These are phyloP conservation scores for Hydrangea macrophylla DNA, from an alignment of 148 eudicot genomes.

Conservation along the genomic window DNA sequence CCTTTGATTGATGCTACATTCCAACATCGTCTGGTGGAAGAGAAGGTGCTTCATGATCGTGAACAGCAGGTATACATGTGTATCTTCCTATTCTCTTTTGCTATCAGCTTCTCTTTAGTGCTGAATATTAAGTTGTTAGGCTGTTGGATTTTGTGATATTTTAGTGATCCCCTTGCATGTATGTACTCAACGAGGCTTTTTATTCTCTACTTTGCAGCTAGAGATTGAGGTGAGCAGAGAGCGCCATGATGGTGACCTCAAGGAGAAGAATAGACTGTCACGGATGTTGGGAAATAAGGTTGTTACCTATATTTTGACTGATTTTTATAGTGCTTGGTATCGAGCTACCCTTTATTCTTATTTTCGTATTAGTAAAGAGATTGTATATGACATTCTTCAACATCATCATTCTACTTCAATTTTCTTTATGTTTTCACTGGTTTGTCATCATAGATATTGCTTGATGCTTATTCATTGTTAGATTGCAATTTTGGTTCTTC, in stretches of 20 bases:
- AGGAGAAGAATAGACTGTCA: conserved; percentile 65
- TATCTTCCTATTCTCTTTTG: too few species aligned
- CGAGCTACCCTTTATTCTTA: neutral
- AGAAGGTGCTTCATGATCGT: conserved; percentile 64
- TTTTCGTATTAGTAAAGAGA: neutral
- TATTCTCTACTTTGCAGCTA: conserved; percentile 31
- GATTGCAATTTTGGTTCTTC: neutral
- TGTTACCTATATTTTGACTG: neutral
- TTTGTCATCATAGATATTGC: neutral
- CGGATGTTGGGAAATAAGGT: conserved; percentile 68
- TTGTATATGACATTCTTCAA: neutral
- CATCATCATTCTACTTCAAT: neutral
- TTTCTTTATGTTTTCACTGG: too few species aligned
- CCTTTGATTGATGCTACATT: conserved; percentile 82
- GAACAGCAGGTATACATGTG: conserved; percentile 88
- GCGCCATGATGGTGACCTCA: conserved; percentile 68
- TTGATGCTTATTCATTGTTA: neutral
- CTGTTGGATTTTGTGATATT: neutral
- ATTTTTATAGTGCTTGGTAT: neutral
- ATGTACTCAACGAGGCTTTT: neutral
- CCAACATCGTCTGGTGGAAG: conserved; percentile 71
- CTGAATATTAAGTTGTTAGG: neutral
- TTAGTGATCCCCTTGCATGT: neutral
- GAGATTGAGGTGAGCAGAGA: conserved; percentile 72
- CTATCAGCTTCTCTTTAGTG: neutral